These are phyloP conservation scores for Euclidium syriacum DNA, from an alignment of 345 rosid species.

Conservation along the genomic window DNA sequence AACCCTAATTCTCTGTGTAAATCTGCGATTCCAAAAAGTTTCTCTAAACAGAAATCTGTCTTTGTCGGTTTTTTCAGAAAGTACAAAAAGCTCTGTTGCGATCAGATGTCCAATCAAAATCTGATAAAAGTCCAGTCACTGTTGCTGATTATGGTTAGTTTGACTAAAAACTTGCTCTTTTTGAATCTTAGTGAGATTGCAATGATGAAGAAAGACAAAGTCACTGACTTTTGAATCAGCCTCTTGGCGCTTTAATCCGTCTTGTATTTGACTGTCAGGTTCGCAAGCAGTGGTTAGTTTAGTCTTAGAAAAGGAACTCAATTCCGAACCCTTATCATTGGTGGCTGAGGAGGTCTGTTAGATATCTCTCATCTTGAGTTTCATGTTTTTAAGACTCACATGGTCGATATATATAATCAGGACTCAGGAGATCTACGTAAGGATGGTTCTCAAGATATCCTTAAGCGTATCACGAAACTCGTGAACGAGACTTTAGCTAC, in stretches of 20 bases:
- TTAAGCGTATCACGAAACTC: slow-evolving; percentile 68
- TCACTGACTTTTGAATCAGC: no score
- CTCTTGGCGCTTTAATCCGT: background rate
- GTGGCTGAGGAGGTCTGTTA: slow-evolving; percentile 99
- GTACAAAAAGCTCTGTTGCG: slow-evolving; percentile 76
- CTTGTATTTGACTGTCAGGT: slow-evolving; percentile 41
- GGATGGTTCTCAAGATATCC: slow-evolving; percentile 54
- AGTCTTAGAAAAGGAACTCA: slow-evolving; percentile 69
- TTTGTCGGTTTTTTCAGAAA: slow-evolving; percentile 47
- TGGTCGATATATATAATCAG: no score
- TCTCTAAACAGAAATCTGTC: background rate
- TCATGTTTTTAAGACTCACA: slow-evolving; percentile 6
- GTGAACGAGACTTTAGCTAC: slow-evolving; percentile 73
- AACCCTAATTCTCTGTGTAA: background rate
- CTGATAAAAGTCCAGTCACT: slow-evolving; percentile 87
- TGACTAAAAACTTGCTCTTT: background rate
- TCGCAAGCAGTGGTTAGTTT: slow-evolving; percentile 90
- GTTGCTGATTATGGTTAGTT: slow-evolving; percentile 93
- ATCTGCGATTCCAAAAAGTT: background rate
- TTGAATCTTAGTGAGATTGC: background rate
- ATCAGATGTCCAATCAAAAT: slow-evolving; percentile 88
- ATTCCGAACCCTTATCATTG: slow-evolving; percentile 63
- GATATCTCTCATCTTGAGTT: background rate
- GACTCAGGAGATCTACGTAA: slow-evolving; percentile 76
- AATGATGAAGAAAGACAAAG: background rate